Evolutionary conservation across 495 filamentous ascomycete genomes (phyloP).

Genomic region (Pseudomonodictys pantanalensis): DNA sequence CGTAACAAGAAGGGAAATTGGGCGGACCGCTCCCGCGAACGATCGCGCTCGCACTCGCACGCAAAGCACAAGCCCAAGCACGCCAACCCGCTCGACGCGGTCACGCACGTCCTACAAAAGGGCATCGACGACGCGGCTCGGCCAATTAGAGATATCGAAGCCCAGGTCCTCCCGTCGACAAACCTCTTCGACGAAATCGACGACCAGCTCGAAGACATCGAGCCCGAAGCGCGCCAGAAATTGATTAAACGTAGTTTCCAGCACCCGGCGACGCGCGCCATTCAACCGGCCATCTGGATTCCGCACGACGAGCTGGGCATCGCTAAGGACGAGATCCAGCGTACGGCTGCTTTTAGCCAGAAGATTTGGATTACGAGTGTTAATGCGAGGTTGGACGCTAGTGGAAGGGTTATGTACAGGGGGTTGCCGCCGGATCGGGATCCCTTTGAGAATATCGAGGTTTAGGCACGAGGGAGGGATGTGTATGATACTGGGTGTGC

Average conservation of each 20-base stretch:
- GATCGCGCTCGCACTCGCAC: conserved; percentile 27
- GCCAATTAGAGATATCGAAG: conserved; percentile 57
- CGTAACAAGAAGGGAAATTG: conserved; percentile 32
- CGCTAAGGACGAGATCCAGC: conserved; percentile 81
- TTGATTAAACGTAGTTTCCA: conserved; percentile 87
- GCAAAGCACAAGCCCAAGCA: conserved; percentile 27
- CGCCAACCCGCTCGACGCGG: conserved; percentile 12
- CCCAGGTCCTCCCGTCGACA: conserved; percentile 67
- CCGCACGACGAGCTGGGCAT: conserved; percentile 88
- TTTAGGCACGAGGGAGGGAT: conserved; percentile 3
- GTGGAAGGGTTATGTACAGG: conserved; percentile 80
- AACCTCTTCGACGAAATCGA: conserved; percentile 81
- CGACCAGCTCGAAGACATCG: conserved; percentile 92
- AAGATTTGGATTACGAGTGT: conserved; percentile 95
- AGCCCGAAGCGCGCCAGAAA: conserved; percentile 82
- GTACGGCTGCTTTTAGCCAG: conserved; percentile 71
- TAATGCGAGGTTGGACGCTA: conserved; percentile 80
- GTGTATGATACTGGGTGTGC: neutral
- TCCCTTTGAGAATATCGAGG: conserved; percentile 35
- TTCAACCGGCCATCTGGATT: conserved; percentile 89
- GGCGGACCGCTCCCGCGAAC: conserved; percentile 36
- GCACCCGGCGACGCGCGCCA: conserved; percentile 82
- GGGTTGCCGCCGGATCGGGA: conserved; percentile 79
- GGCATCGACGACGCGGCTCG: conserved; percentile 20
- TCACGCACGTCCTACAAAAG: conserved; percentile 18